Evolutionary conservation across 352 stramenopile species (phyloP).

Genomic region (Pythium monospermum): DNA sequence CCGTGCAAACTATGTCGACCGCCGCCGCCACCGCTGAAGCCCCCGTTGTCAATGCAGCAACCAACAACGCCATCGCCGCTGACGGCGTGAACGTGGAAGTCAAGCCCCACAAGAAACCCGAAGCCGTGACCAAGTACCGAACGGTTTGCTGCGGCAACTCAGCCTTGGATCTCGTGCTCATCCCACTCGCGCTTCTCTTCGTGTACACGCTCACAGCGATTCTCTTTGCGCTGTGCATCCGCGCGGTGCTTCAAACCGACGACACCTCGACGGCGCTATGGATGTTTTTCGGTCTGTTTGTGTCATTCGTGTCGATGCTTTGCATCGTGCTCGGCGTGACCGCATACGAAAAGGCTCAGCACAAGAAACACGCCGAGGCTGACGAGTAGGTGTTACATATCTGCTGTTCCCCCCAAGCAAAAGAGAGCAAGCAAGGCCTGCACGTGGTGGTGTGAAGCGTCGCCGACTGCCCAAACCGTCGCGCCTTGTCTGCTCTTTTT

Average conservation of each 20-base stretch:
- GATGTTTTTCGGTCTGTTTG: constrained; percentile 74
- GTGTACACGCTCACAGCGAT: constrained; percentile 60
- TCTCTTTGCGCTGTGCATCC: constrained; percentile 68
- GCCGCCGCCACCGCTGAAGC: neutral
- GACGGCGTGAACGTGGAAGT: constrained; percentile 46
- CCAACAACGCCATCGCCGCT: constrained; percentile 1
- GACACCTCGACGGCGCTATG: constrained; percentile 76
- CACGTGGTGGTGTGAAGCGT: neutral
- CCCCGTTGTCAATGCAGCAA: neutral
- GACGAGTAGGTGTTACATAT: constrained; percentile 22
- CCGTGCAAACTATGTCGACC: constrained; percentile 14
- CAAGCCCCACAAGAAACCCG: constrained; percentile 46
- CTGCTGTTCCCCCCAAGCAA: neutral
- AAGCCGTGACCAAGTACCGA: constrained; percentile 27
- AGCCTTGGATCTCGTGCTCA: constrained; percentile 64
- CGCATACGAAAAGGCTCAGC: constrained; percentile 60
- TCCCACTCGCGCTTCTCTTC: constrained; percentile 49
- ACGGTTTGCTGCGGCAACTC: constrained; percentile 71
- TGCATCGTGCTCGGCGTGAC: constrained; percentile 53
- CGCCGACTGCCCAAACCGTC: neutral
- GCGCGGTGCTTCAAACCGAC: constrained; percentile 68
- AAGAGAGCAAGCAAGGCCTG: neutral
- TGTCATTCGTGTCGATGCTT: constrained; percentile 56
- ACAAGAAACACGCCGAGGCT: constrained; percentile 38
- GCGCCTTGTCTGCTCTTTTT: neutral